phyloP scores from a whole-genome alignment of 345 rosid species.

The Boechera retrofracta region DNA sequence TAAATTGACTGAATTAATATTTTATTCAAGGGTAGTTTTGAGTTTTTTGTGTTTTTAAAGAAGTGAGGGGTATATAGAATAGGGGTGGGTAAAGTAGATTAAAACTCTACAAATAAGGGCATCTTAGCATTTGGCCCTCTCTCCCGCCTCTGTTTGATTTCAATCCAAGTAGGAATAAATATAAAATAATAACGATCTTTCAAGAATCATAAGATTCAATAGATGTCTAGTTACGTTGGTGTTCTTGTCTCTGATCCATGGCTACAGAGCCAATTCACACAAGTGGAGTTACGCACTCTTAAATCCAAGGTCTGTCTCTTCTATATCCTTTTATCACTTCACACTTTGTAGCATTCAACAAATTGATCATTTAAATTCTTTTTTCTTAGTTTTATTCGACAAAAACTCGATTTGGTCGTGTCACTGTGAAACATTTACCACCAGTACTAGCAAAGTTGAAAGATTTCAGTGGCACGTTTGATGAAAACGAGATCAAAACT shows the following conservation, averaged over 20 bases:
- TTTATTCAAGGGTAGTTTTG: too few relatives aligned
- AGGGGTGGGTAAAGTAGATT: too few relatives aligned
- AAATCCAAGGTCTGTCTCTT: constrained; percentile 66
- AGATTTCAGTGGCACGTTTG: constrained; percentile 55
- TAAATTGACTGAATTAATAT: too few relatives aligned
- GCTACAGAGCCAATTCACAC: constrained; percentile 97
- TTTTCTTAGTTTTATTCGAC: constrained; percentile 60
- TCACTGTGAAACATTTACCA: constrained; percentile 66
- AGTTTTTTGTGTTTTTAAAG: too few relatives aligned
- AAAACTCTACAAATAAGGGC: too few relatives aligned
- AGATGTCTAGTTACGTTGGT: constrained; percentile 84
- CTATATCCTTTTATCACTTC: neutral
- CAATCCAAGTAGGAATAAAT: neutral
- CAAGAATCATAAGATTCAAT: constrained; percentile 18
- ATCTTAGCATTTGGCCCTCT: too few relatives aligned
- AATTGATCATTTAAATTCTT: neutral
- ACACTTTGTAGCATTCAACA: neutral
- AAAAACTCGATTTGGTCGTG: constrained; percentile 57
- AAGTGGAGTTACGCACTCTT: constrained; percentile 88
- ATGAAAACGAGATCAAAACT: constrained; percentile 61
- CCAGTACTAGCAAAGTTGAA: constrained; percentile 61
- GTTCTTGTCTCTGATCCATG: constrained; percentile 88
- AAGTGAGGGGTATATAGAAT: too few relatives aligned
- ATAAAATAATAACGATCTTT: neutral
- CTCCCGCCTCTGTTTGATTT: constrained; percentile 20